Evolutionary conservation across 2,329 filamentous ascomycete genomes (phyloP).

Genomic region (Aspergillus melleus): DNA sequence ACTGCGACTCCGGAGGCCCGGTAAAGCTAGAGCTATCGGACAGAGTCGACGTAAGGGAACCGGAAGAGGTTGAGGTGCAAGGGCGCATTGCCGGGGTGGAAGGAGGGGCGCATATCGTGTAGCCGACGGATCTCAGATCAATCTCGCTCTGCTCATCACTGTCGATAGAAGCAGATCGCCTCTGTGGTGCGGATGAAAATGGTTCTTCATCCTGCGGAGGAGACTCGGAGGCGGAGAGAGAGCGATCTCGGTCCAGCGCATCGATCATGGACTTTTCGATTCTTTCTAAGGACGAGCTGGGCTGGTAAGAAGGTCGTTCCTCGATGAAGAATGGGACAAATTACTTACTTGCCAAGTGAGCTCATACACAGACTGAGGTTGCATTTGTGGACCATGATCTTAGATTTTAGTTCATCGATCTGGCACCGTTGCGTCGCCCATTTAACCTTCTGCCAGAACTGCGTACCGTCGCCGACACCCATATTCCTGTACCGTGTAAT

Average conservation of each 20-base stretch:
- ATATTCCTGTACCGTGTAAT: slow-evolving; percentile 22
- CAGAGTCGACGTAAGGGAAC: slow-evolving; percentile 16
- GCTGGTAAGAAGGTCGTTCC: background rate
- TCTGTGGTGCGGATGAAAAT: too few relatives aligned
- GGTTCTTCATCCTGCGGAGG: background rate
- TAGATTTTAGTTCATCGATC: slow-evolving; percentile 29
- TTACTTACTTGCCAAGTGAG: slow-evolving; percentile 27
- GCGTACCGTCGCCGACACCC: slow-evolving; percentile 22
- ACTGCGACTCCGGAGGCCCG: slow-evolving; percentile 7
- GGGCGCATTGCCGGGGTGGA: background rate
- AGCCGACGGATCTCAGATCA: background rate
- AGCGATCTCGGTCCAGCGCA: slow-evolving; percentile 22
- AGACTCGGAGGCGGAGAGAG: background rate
- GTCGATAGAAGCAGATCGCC: background rate
- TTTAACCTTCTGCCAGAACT: slow-evolving; percentile 30
- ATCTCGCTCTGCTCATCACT: background rate
- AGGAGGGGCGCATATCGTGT: background rate
- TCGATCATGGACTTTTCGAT: slow-evolving; percentile 24
- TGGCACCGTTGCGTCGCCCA: slow-evolving; percentile 28
- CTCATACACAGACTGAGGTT: slow-evolving; percentile 31
- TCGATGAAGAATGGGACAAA: background rate
- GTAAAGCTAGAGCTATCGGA: slow-evolving; percentile 19
- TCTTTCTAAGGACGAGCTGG: slow-evolving; percentile 24
- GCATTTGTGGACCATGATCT: slow-evolving; percentile 30
- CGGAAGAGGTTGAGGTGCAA: slow-evolving; percentile 20